Evolutionary conservation across 2,329 filamentous ascomycete genomes (phyloP).

Genomic region (Aspergillus felis): DNA sequence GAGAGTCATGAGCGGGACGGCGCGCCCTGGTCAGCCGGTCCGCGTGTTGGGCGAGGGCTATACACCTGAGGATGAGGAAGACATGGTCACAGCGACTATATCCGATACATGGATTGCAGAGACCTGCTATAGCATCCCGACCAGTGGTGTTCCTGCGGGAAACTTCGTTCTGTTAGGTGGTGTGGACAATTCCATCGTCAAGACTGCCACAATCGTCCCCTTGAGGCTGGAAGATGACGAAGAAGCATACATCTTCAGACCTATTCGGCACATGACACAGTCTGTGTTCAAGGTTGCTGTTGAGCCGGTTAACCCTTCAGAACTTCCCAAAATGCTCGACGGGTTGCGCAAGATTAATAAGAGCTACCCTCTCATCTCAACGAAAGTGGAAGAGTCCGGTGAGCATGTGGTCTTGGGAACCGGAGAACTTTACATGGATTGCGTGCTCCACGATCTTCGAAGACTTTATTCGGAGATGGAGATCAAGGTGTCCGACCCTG

Average conservation of each 20-base stretch:
- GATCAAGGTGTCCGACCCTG: constrained; percentile 96
- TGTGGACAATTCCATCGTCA: constrained; percentile 97
- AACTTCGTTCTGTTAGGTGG: constrained; percentile 90
- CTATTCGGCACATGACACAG: constrained; percentile 90
- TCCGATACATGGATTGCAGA: constrained; percentile 85
- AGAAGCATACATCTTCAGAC: constrained; percentile 91
- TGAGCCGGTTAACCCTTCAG: constrained; percentile 95
- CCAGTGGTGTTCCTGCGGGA: constrained; percentile 86
- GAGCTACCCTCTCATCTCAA: constrained; percentile 90
- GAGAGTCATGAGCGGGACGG: constrained; percentile 87
- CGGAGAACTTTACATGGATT: constrained; percentile 99
- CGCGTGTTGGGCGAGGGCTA: constrained; percentile 93
- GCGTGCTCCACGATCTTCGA: constrained; percentile 89
- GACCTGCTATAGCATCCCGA: constrained; percentile 87
- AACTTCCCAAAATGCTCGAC: constrained; percentile 97
- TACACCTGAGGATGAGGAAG: constrained; percentile 94
- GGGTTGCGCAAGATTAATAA: constrained; percentile 96
- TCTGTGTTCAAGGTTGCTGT: constrained; percentile 97
- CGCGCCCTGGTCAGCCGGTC: constrained; percentile 74
- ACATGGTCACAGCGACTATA: constrained; percentile 86
- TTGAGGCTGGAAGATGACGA: constrained; percentile 78
- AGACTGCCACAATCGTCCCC: constrained; percentile 86
- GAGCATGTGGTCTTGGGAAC: constrained; percentile 95
- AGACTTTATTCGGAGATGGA: constrained; percentile 98
- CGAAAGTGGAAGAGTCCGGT: constrained; percentile 96